A percentile compares a stretch with the other conserved stretches of the same genome.
These are phyloP conservation scores for Sphagnum contortum DNA, from an alignment of 225 moss, liverwort and hornwort species.

Conservation along the genomic window DNA sequence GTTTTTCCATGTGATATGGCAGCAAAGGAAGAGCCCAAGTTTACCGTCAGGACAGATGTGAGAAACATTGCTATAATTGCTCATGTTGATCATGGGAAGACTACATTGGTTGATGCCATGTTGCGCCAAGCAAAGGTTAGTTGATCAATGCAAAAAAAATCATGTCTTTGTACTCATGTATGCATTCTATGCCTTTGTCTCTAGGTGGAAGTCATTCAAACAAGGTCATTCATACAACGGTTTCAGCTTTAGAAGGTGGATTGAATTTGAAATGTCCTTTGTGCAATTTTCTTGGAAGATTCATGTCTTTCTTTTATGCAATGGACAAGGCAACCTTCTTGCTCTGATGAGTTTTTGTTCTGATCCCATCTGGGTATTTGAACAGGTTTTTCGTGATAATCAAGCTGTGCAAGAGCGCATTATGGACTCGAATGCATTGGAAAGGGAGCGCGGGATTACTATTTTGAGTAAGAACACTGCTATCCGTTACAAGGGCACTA, in stretches of 20 bases:
- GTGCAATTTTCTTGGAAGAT: too few species aligned
- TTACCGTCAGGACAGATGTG: slow-evolving; percentile 40
- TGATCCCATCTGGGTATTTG: background rate
- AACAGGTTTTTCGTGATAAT: slow-evolving; percentile 82
- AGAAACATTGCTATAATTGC: slow-evolving; percentile 94
- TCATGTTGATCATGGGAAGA: slow-evolving; percentile 93
- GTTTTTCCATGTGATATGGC: slow-evolving; percentile 2
- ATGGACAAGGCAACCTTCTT: background rate
- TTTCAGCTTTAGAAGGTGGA: too few species aligned
- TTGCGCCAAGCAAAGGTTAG: slow-evolving; percentile 87
- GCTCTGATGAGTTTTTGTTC: background rate
- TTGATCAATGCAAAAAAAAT: background rate
- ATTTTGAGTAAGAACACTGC: slow-evolving; percentile 97
- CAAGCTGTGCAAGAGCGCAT: slow-evolving; percentile 92
- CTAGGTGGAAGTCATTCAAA: too few species aligned
- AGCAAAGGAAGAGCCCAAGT: slow-evolving; percentile 32
- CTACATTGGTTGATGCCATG: slow-evolving; percentile 92
- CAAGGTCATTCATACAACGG: too few species aligned
- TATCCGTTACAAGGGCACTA: slow-evolving; percentile 89
- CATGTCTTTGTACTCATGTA: too few species aligned
- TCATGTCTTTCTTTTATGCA: background rate
- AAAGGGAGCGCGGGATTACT: slow-evolving; percentile 90
- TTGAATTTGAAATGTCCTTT: too few species aligned
- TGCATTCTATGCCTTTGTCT: too few species aligned
- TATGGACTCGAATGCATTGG: slow-evolving; percentile 92